Base-by-base conservation (phyloP, 1,139 yeast genomes). In the Petasospora fabianii region DNA sequence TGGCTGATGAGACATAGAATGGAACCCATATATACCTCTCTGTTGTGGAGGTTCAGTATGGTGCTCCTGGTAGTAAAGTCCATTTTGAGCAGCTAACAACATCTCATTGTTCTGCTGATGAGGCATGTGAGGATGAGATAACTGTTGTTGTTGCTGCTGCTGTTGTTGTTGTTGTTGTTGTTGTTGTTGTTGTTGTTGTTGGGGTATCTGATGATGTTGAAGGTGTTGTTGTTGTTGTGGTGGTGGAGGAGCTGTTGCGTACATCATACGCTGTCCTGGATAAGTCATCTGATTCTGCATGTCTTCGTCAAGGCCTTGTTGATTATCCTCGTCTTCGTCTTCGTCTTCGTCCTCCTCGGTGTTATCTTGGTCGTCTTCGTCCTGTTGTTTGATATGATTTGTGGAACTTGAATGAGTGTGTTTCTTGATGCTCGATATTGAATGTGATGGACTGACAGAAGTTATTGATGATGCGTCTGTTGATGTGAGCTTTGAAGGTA, bases 201-300 rank as follows among this genome's bases (percentile, higher is more conserved):
- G 26, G 9, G 24, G 38, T 4, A 12, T 5, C 10, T 21, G 32
- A 19, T 14, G 14, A 8, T 29, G 37, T 16, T 13, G 32, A 13
- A 16, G 39, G 12, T 18, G 26, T 14, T 27, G 33, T 24, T 28
- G 34, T 2, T 22, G 33, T 3, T 16, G 35, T 9, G 18, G 32
- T 24, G 15, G 35, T 4, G 24, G 32, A 10, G 30, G 20, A 11
- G 30, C 9, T 15, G 24, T 16, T 3, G 34, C 4, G 30, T 39
- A 39, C 6, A 30, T 24, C 32, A 39, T 29, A 9, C 35, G 30
- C 22, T 35, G 39, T 2, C 42, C 42, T 11, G 42, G 42, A 32
- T 39, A 39, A n/a, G 34, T 15, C 42, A 39, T 39, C 28, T 39
- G 36, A 9, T 32, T 30, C 9, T 39, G 35, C 37, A 39, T 39